Conservation (phyloP, 2,329 filamentous ascomycete genomes). For the Mollisia scopiformis region DNA sequence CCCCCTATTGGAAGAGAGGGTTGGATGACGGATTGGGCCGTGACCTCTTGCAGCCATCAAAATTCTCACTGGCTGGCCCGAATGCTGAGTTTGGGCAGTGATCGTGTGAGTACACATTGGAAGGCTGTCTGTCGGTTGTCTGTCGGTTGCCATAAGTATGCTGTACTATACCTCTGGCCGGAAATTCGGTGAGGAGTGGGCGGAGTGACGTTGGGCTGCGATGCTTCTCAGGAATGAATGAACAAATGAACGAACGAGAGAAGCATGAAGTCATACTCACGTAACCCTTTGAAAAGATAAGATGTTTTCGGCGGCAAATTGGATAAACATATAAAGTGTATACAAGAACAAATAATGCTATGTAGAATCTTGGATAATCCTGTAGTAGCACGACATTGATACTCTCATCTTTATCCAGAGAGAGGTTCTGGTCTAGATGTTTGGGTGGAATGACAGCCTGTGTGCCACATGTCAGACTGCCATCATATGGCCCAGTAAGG, state of each 20-base stretch:
- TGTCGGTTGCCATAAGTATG: neutral
- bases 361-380: too few relatives aligned
- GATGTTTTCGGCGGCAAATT: neutral
- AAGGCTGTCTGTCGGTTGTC: neutral
- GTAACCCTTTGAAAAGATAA: neutral
- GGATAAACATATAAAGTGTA: neutral
- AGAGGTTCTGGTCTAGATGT: too few relatives aligned
- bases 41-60: neutral
- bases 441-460: too few relatives aligned
- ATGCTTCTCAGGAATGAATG: neutral
- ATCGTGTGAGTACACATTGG: neutral
- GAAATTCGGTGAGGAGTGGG: neutral
- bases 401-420: too few relatives aligned
- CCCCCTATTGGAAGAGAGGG: neutral
- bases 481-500: too few relatives aligned
- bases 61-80: neutral
- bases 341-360: too few relatives aligned
- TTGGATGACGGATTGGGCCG: neutral
- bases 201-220: neutral
- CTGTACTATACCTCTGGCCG: neutral
- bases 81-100: neutral
- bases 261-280: neutral
- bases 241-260: neutral
- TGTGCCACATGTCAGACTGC: too few relatives aligned
- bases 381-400: too few relatives aligned